Evolutionary conservation across 73 alveolate genomes (phyloP), one percentile per base, ranked within the genome.

Genomic region (Urostyla sp.): DNA sequence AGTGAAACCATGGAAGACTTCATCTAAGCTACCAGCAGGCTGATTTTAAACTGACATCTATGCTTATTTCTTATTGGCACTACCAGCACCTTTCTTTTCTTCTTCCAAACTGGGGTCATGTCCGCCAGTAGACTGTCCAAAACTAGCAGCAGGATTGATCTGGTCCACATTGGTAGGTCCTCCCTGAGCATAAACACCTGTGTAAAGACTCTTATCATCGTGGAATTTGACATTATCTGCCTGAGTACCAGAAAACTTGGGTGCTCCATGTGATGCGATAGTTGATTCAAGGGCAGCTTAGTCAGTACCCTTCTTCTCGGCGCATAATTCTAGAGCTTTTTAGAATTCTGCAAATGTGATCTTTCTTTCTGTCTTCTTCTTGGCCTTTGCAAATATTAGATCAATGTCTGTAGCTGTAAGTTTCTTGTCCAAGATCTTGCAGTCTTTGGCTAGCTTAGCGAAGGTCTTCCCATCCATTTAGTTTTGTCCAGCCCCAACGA

Each of bases 191-290:
- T 91, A 88, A 52, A 90, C 93, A 45, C 97, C 95, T n/a, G 97
- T 91, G 87, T 91, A 92, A 8, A 83, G 79, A 57, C 95, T 91
- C 90, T 95, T 95, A 85, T 95, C 98, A 75, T 95, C 99, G 79
- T 92, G 98, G 96, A 95, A 94, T 58, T 94, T 93, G 36, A 95
- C 99, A 49, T 88, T 88, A 69, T 94, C 98, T 15, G 98, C 98
- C 60, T 87, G 92, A 11, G 98, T 95, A 36, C 98, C 99, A 2
- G 87, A 38, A 78, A 87, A 95, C 34, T 89, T 84, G 31, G 98
- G 97, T 11, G 96, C 98, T 30, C 97, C 98, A 53, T 89, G 92
- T 38, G 76, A 69, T 10, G 76, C 80, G 43, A 95, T 80, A 31
- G 59, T 51, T 21, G 51, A 85, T n/a, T 26, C 87, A 21, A 95